A percentile compares a stretch with the other conserved stretches of the same genome.
Evolutionary conservation across 1,284 basidiomycete genomes (phyloP).

Genomic region (Ustilago lituana): DNA sequence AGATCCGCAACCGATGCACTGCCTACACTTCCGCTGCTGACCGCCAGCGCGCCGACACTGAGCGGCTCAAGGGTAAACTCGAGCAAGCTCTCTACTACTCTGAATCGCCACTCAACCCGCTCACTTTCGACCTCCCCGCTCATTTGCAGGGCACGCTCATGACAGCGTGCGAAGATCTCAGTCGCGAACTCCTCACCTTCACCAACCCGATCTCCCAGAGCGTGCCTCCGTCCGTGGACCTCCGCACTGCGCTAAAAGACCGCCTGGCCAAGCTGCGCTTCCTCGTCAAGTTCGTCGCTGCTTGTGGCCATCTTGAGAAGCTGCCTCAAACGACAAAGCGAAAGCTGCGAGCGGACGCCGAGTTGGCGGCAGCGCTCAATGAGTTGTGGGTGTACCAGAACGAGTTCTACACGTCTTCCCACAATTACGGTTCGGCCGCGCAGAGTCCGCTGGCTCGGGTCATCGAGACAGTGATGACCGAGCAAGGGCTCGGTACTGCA

Average conservation of each 20-base stretch:
- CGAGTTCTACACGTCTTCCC: constrained; percentile 65
- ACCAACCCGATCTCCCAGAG: constrained; percentile 27
- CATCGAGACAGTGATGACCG: constrained; percentile 76
- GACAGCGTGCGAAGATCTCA: constrained; percentile 76
- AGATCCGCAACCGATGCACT: constrained; percentile 35
- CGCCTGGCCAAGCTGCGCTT: constrained; percentile 80
- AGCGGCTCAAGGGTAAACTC: constrained; percentile 80
- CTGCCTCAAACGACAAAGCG: constrained; percentile 83
- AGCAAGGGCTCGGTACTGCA: constrained; percentile 60
- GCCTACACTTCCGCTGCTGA: constrained; percentile 22
- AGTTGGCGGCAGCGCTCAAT: constrained; percentile 83
- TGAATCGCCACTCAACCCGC: constrained; percentile 78
- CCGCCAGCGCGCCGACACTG: constrained; percentile 60
- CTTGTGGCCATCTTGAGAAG: constrained; percentile 69
- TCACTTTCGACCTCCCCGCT: constrained; percentile 82
- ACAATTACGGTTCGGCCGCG: constrained; percentile 13
- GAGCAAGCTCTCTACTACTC: constrained; percentile 88
- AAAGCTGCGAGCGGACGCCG: constrained; percentile 82
- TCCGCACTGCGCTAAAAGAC: constrained; percentile 80
- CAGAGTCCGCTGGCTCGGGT: constrained; percentile 67
- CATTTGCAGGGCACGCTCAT: constrained; percentile 79
- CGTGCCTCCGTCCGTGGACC: constrained; percentile 71
- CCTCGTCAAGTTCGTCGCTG: constrained; percentile 81
- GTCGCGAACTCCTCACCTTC: constrained; percentile 70
- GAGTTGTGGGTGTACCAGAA: constrained; percentile 87